Conservation (phyloP, 2,329 filamentous ascomycete species). For the Cercospora sp. region DNA sequence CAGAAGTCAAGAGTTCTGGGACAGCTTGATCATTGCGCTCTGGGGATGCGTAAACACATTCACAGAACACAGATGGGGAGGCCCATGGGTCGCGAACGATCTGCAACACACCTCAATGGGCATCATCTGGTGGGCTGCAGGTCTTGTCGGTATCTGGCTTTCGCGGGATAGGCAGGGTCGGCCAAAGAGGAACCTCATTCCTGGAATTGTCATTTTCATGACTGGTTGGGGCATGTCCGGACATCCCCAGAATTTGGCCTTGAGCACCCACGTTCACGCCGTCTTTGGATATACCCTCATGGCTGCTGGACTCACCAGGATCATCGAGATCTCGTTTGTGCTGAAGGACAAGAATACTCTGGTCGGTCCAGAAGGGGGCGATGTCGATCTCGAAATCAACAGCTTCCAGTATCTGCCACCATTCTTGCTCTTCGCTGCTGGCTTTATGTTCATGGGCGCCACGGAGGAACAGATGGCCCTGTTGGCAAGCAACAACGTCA, state of each 20-base stretch:
- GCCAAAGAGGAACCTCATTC: conserved; percentile 90
- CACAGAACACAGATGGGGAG: conserved; percentile 93
- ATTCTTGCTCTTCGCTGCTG: conserved; percentile 78
- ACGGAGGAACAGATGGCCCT: conserved; percentile 94
- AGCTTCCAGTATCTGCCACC: conserved; percentile 53
- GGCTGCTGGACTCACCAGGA: conserved; percentile 78
- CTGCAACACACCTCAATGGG: conserved; percentile 99
- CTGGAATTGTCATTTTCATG: conserved; percentile 83
- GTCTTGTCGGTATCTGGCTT: conserved; percentile 87
- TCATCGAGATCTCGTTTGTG: conserved; percentile 90
- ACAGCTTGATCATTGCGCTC: conserved; percentile 82
- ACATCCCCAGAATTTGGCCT: conserved; percentile 79
- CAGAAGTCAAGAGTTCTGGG: conserved; percentile 94
- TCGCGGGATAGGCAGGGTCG: conserved; percentile 78
- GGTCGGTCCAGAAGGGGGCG: conserved; percentile 32
- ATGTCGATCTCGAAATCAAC: conserved; percentile 41
- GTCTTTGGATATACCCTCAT: conserved; percentile 96
- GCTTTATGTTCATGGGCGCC: conserved; percentile 96
- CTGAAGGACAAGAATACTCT: conserved; percentile 65
- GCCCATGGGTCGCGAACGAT: conserved; percentile 86
- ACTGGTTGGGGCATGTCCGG: conserved; percentile 96
- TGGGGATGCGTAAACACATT: conserved; percentile 99
- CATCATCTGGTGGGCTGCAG: conserved; percentile 97
- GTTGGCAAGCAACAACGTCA: conserved; percentile 71
- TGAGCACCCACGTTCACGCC: conserved; percentile 84